Evolutionary conservation across 2,329 filamentous ascomycete genomes (phyloP), one percentile per base, ranked within the genome.

Genomic region (Xylaria sp.): DNA sequence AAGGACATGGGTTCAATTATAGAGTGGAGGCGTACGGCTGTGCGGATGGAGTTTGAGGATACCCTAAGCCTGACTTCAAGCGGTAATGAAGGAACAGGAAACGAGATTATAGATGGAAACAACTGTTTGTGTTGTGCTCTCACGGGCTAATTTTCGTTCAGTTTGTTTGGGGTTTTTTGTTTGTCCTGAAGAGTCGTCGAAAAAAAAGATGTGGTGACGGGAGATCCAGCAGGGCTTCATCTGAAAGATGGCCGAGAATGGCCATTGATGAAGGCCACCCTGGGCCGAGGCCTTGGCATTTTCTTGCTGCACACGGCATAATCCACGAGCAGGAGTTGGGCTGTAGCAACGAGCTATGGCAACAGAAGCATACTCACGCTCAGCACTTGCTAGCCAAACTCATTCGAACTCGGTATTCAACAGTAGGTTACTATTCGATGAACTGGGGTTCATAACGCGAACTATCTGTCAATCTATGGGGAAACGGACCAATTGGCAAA

Each of bases 1-100:
- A 73, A 72, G 72, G 73, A 74, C 69, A 75, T 71, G 73, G 72
- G 68, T 73, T 66, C 56, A 58, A 66, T 70, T 55, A 70, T 73
- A 72, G 70, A 73, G 72, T 69, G 72, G 74, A 72, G 72, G 73
- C 72, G 74, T 74, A 75, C 66, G 75, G 74, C 66, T 77, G 75
- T 76, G 75, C 69, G 64, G 74, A 76, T 73, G 73, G 67, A 73
- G 72, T 72, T 75, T 76, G 68, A 67, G 73, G 70, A 77, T 78
- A 77, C 76, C 76, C 72, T 73, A 74, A 72, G 69, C 63, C 66
- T 55, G 70, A 65, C 65, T 64, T 70, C 51, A 61, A 61, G 63
- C 60, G 70, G 71, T 57, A 67, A 73, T 65, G 71, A 60, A 39
- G 65, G 39, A 54, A 66, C 72, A 70, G 65, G 39, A 61, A 72